Evolutionary conservation across 257 asterid genomes (phyloP).

Genomic region (Fraxinus americana): DNA sequence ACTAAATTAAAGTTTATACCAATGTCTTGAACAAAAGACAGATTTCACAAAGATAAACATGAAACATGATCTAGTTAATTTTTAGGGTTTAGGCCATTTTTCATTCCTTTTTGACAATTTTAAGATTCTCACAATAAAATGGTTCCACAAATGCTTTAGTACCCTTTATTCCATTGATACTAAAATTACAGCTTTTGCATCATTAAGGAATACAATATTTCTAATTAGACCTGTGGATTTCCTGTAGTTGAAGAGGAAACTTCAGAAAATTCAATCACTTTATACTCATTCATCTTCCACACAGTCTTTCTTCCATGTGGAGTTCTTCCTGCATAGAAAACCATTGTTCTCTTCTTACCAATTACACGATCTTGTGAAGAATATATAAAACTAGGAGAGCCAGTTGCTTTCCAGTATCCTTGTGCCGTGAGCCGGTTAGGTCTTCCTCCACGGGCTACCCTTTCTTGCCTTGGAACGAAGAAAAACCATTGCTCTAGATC

Average conservation of each 20-base stretch:
- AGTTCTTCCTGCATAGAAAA: slow-evolving; percentile 52
- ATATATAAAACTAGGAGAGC: slow-evolving; percentile 25
- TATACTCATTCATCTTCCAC: slow-evolving; percentile 64
- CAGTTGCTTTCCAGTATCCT: slow-evolving; percentile 55
- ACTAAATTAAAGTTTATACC: no score
- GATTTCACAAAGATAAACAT: neutral
- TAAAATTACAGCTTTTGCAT: neutral
- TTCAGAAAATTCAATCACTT: slow-evolving; percentile 23
- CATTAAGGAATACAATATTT: no score
- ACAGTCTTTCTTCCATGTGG: slow-evolving; percentile 43
- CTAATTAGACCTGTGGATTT: slow-evolving; percentile 35
- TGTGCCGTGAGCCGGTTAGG: slow-evolving; percentile 48
- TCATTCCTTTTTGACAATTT: neutral
- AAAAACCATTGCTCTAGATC: slow-evolving; percentile 57
- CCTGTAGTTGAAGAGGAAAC: slow-evolving; percentile 19
- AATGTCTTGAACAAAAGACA: no score
- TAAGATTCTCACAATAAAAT: no score
- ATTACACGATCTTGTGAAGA: slow-evolving; percentile 37
- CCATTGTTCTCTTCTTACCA: slow-evolving; percentile 56
- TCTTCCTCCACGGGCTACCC: slow-evolving; percentile 50
- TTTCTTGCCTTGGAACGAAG: slow-evolving; percentile 52
- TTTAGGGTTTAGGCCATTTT: neutral
- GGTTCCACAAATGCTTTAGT: no score
- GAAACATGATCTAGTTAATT: neutral
- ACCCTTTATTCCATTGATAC: neutral